Base-by-base conservation (phyloP, 2,329 filamentous ascomycete genomes). In the Claviceps pazoutovae region DNA sequence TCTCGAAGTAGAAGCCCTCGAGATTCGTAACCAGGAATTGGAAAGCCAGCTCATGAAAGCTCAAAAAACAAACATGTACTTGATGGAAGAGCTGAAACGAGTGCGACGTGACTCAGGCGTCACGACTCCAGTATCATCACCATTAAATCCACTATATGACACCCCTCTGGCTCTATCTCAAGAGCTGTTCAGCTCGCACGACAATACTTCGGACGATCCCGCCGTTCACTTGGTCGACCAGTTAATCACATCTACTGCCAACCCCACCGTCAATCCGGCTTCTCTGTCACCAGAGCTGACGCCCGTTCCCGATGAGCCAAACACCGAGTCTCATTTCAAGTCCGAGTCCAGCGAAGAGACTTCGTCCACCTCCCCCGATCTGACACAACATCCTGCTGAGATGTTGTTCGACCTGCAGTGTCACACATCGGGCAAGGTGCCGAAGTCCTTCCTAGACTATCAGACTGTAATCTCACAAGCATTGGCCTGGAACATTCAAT, bases 351-450 rank as follows among this genome's bases (percentile, higher is more conserved):
- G 47, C 46, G 59, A 66, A 60, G 55, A 56, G 55, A 61, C 58
- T 49, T 46, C 57, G 56, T 60, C 63, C 60, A 63, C 70, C 73
- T 79, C 84, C 73, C 78, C 86, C 82, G 88, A 94, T 79, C 74
- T 81, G 93, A 93, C 90, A 96, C 93, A 96, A 96, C 90, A 94
- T 95, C 90, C 93, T 97, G 93, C 93, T 79, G 93, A 80, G 90
- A 84, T 96, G 91, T 96, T 97, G 93, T 97, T 85, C 69, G 93
- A 95, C 93, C 93, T 95, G 93, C 93, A 86, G 93, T 98, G 93
- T 97, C 93, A 84, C 91, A 90, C 82, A 84, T 91, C 86, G 85
- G 80, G 74, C 76, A 78, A 78, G 71, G 74, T 71, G 68, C 69
- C 72, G 63, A 68, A 66, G 66, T 67, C 68, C 61, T 73, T 69